Conservation (phyloP, 2,329 filamentous ascomycete genomes). For the Fusarium oligoseptatum region DNA sequence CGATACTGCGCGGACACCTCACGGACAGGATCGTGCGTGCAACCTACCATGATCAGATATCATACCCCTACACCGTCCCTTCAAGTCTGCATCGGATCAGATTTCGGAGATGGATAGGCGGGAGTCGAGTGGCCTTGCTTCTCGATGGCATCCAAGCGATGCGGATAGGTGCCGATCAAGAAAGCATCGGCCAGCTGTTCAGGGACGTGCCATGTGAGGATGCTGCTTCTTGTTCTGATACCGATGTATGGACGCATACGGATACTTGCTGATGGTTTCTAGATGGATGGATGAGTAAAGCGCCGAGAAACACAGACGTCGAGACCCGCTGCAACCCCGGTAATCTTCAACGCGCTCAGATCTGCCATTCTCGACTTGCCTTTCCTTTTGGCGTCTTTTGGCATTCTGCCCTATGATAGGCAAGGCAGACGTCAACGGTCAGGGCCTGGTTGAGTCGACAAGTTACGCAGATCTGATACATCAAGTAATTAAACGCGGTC, state of each 20-base stretch:
- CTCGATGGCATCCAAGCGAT: slow-evolving; percentile 26
- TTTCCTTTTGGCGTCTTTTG: slow-evolving; percentile 21
- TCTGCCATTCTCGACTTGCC: slow-evolving; percentile 17
- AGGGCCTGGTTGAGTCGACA: slow-evolving; percentile 19
- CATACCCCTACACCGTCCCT: slow-evolving; percentile 14
- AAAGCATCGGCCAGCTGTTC: slow-evolving; percentile 40
- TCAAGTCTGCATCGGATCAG: slow-evolving; percentile 6
- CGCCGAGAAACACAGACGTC: not conserved
- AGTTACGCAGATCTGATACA: slow-evolving; percentile 17
- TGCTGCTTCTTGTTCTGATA: not conserved
- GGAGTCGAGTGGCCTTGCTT: slow-evolving; percentile 19
- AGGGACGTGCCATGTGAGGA: slow-evolving; percentile 19
- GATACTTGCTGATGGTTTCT: not conserved
- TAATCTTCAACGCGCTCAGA: slow-evolving; percentile 26
- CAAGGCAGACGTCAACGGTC: slow-evolving; percentile 13
- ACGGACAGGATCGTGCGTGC: slow-evolving; percentile 7
- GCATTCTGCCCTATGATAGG: slow-evolving; percentile 10
- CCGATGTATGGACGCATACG: slow-evolving; percentile 8
- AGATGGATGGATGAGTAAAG: not conserved
- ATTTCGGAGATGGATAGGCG: slow-evolving; percentile 1
- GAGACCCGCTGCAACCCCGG: slow-evolving; percentile 21
- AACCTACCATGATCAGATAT: slow-evolving; percentile 4
- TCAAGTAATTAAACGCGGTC: slow-evolving; percentile 14
- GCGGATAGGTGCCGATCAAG: slow-evolving; percentile 36
- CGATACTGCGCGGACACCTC: slow-evolving; percentile 22